These are phyloP conservation scores for Citrullus amarus DNA, from an alignment of 306 rosid species.

Conservation along the genomic window DNA sequence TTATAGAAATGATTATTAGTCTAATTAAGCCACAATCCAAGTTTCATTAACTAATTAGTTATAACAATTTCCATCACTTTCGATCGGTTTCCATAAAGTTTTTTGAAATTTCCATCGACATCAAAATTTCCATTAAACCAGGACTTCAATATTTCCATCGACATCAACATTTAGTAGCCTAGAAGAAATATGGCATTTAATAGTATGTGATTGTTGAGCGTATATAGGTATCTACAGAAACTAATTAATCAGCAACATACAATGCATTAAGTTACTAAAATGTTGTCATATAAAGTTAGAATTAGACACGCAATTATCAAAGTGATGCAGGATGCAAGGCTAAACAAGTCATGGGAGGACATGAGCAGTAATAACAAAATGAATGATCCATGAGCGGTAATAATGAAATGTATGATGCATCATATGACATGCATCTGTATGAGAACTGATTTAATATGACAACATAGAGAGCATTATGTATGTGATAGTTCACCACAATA, in stretches of 20 bases:
- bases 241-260: background rate
- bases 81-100: too few species aligned
- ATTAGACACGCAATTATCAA: background rate
- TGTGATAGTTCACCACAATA: background rate
- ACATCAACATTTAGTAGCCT: too few species aligned
- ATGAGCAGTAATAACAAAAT: background rate
- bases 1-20: too few species aligned
- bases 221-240: background rate
- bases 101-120: too few species aligned
- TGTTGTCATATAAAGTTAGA: background rate
- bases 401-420: background rate
- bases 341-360: background rate
- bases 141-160: too few species aligned
- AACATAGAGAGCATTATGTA: background rate
- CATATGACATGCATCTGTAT: background rate
- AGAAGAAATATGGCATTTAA: too few species aligned
- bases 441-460: background rate
- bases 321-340: background rate
- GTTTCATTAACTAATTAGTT: too few species aligned
- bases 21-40: too few species aligned
- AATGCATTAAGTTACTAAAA: background rate
- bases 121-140: too few species aligned
- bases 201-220: too few species aligned
- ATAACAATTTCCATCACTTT: too few species aligned
- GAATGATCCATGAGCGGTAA: background rate